Conservation (phyloP, 192 early-diverging fungal species). For the Umbelopsis vinacea region DNA sequence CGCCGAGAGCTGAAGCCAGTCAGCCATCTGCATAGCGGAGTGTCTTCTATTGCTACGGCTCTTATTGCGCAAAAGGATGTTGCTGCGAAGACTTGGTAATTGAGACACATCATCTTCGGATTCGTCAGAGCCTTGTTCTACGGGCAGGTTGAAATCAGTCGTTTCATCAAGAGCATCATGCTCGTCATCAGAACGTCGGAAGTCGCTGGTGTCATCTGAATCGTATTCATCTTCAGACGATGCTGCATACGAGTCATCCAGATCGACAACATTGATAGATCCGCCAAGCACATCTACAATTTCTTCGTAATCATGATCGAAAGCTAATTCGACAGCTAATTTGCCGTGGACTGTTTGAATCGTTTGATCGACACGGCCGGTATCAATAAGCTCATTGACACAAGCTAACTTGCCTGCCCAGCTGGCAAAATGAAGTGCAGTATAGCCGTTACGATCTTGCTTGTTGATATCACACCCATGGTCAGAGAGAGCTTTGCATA, state of each 20-base stretch:
- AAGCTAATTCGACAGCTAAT: constrained; percentile 17
- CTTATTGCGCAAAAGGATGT: constrained; percentile 11
- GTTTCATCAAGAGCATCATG: neutral
- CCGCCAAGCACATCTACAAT: constrained; percentile 7
- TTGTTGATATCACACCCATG: constrained; percentile 44
- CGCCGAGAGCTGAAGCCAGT: constrained; percentile 6
- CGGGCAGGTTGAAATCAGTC: neutral
- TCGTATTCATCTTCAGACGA: constrained; percentile 18
- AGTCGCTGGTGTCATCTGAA: constrained; percentile 4
- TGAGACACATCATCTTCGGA: constrained; percentile 19
- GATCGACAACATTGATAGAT: neutral
- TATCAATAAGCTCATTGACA: constrained; percentile 48
- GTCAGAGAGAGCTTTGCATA: constrained; percentile 39
- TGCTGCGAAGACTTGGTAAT: neutral
- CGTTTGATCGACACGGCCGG: neutral
- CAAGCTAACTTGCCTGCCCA: constrained; percentile 53
- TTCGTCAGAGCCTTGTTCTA: neutral
- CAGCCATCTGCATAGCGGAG: constrained; percentile 15
- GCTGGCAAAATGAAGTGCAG: constrained; percentile 61
- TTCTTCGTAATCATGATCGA: neutral
- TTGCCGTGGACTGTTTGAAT: constrained; percentile 8
- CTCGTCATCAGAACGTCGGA: neutral
- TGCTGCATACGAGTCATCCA: constrained; percentile 8
- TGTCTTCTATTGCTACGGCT: constrained; percentile 12
- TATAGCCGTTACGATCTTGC: constrained; percentile 57